Conservation (phyloP, 2,329 filamentous ascomycete genomes). For the Venturia aucupariae region DNA sequence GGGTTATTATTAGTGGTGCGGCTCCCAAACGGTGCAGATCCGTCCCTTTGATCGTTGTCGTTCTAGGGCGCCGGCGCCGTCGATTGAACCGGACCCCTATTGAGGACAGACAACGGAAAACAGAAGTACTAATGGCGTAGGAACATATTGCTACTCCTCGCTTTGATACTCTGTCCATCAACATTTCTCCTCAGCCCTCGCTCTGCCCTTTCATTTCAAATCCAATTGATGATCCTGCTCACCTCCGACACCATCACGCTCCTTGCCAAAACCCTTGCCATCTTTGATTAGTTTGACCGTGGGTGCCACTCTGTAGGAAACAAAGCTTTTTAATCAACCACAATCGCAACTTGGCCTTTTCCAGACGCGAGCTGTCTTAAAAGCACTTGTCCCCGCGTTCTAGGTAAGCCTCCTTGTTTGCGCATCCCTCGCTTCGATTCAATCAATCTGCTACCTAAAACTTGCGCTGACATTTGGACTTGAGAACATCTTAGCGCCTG, state of each 20-base stretch:
- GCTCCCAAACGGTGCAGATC: background rate
- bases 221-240: background rate
- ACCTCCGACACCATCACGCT: background rate
- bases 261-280: background rate
- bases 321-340: constrained; percentile 6
- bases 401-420: background rate
- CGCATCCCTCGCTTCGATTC: background rate
- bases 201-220: background rate
- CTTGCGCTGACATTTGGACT: constrained; percentile 25
- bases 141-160: background rate
- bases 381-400: background rate
- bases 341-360: constrained; percentile 12
- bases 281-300: constrained; percentile 2
- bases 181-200: background rate
- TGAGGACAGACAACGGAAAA: background rate
- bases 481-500: background rate
- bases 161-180: background rate
- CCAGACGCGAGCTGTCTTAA: constrained; percentile 10
- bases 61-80: too few species aligned
- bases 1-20: background rate
- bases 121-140: background rate
- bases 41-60: too few species aligned
- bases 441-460: constrained; percentile 19
- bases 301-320: constrained; percentile 1
- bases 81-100: too few species aligned